phyloP scores from a whole-genome alignment of 2,329 filamentous ascomycete species.

The Exserohilum rostratum region DNA sequence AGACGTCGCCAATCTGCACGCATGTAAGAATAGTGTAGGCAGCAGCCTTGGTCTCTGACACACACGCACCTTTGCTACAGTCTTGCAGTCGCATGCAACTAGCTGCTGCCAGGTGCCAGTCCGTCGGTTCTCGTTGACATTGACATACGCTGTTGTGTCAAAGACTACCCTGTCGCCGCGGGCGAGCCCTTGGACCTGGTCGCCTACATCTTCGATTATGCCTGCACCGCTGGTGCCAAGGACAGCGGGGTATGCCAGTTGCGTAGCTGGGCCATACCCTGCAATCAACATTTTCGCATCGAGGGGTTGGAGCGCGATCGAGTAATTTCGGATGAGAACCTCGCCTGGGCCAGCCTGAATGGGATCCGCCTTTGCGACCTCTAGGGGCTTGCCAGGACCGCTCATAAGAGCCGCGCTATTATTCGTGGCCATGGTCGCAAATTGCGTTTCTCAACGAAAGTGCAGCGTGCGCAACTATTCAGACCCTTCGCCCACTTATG shows the following conservation, averaged over 20 bases:
- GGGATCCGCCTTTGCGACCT: conserved; percentile 11
- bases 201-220: conserved; percentile 54
- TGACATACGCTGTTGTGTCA: conserved; percentile 29
- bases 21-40: conserved; percentile 4
- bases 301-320: conserved; percentile 32
- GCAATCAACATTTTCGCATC: conserved; percentile 34
- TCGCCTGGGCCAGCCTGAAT: conserved; percentile 22
- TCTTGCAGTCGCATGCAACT: conserved; percentile 23
- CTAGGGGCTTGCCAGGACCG: conserved; percentile 16
- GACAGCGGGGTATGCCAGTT: conserved; percentile 23
- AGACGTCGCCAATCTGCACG: conserved; percentile 28
- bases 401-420: conserved; percentile 23
- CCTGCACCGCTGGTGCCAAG: conserved; percentile 41
- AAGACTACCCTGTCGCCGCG: conserved; percentile 53
- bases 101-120: conserved; percentile 36
- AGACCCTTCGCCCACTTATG: not conserved
- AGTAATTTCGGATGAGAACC: conserved; percentile 29
- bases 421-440: conserved; percentile 15
- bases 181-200: conserved; percentile 50
- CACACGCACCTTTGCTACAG: conserved; percentile 29
- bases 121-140: conserved; percentile 22
- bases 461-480: not conserved
- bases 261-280: conserved; percentile 27
- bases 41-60: not conserved
- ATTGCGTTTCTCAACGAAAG: not conserved